Conservation (phyloP, 495 filamentous ascomycete species). For the Staphylotrichum longicolle region DNA sequence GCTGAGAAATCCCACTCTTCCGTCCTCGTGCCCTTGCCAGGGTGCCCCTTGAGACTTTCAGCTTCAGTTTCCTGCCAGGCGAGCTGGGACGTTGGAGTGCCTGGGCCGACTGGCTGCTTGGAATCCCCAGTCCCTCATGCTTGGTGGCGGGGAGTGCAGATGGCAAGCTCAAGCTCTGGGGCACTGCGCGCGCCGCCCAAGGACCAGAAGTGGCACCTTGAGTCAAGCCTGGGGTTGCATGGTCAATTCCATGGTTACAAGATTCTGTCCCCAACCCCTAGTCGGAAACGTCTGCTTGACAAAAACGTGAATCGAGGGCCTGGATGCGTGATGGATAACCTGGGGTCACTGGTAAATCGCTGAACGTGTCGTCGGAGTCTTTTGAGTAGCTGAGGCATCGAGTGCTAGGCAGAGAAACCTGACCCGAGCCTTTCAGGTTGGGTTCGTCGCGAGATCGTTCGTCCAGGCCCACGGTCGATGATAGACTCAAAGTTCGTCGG, state of each 20-base stretch:
- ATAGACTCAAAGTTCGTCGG: slow-evolving; percentile 39
- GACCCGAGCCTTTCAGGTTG: slow-evolving; percentile 1
- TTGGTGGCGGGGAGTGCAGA: not conserved
- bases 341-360: not conserved
- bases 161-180: not conserved
- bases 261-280: not conserved
- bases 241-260: not conserved
- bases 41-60: slow-evolving; percentile 33
- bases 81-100: not conserved
- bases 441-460: slow-evolving; percentile 27
- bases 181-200: no score
- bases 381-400: slow-evolving; percentile 56
- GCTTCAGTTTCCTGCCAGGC: slow-evolving; percentile 19
- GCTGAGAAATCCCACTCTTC: not conserved
- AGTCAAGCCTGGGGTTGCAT: not conserved
- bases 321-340: not conserved
- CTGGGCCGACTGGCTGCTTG: not conserved
- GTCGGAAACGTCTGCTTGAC: slow-evolving; percentile 5
- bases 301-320: no score
- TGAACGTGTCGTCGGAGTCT: slow-evolving; percentile 39
- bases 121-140: no score
- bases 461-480: slow-evolving; percentile 44
- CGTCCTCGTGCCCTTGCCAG: slow-evolving; percentile 12
- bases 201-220: no score
- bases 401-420: slow-evolving; percentile 8